Evolutionary conservation across 371 early-diverging fungal genomes (phyloP).

Genomic region (Umbelopsis sp.): DNA sequence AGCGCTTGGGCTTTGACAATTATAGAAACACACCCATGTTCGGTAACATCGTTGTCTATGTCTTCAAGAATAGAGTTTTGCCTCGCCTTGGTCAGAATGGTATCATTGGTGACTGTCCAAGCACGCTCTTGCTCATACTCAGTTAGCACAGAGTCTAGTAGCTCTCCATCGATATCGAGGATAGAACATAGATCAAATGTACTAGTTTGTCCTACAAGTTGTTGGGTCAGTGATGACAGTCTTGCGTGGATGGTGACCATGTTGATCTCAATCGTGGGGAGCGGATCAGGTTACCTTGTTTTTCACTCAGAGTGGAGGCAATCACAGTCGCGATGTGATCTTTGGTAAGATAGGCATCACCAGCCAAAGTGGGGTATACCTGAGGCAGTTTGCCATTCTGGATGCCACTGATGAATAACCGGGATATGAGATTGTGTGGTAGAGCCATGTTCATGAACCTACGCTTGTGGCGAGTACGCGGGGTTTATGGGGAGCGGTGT

Average conservation of each 20-base stretch:
- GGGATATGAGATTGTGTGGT: slow-evolving; percentile 1
- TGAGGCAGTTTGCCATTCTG: background rate
- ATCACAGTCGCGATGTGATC: background rate
- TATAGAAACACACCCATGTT: slow-evolving; percentile 25
- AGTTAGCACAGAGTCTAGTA: background rate
- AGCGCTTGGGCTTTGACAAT: slow-evolving; percentile 25
- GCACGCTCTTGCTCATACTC: background rate
- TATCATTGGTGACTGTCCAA: slow-evolving; percentile 7
- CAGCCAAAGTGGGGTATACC: background rate
- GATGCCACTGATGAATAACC: slow-evolving; percentile 10
- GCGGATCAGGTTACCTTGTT: background rate
- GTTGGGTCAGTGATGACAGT: background rate
- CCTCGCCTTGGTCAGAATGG: background rate
- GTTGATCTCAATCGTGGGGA: too few relatives aligned
- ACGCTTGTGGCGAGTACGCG: background rate
- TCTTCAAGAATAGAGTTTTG: slow-evolving; percentile 1
- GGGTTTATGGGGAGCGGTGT: slow-evolving; percentile 4
- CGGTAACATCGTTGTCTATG: slow-evolving; percentile 15
- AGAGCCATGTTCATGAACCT: background rate
- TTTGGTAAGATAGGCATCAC: background rate
- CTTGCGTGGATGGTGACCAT: too few relatives aligned
- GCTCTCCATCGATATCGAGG: background rate
- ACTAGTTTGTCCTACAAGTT: background rate
- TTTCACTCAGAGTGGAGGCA: background rate
- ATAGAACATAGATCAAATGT: background rate